phyloP scores from a whole-genome alignment of 208 protist species.

The Leptomonas pyrrhocoris region DNA sequence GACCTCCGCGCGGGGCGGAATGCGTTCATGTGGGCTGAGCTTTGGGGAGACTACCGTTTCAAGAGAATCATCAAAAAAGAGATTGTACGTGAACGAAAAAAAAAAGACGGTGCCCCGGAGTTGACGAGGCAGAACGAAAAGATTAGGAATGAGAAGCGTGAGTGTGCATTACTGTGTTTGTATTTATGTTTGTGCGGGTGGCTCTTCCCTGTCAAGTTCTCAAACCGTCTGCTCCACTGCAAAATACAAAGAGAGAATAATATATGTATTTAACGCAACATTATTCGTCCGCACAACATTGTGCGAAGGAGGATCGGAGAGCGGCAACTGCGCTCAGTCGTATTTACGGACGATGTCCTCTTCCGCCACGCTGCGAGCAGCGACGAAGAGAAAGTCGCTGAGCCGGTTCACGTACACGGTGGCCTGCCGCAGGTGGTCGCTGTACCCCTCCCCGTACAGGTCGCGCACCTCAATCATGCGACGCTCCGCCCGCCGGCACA shows the following conservation, averaged over 20 bases:
- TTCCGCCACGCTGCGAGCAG: constrained; percentile 52
- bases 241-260: neutral
- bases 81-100: no score
- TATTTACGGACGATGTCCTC: constrained; percentile 51
- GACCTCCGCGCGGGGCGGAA: no score
- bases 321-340: constrained; percentile 14
- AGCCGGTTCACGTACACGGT: constrained; percentile 74
- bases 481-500: constrained; percentile 68
- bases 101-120: no score
- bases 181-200: no score
- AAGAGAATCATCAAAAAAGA: no score
- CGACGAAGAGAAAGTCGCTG: constrained; percentile 77
- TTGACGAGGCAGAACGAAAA: no score
- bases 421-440: constrained; percentile 38
- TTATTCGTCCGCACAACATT: neutral
- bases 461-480: constrained; percentile 49
- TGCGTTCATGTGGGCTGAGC: no score
- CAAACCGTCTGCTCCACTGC: no score
- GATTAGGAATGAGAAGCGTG: no score
- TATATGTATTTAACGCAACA: neutral
- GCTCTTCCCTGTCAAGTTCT: no score
- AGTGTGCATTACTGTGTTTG: no score
- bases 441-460: constrained; percentile 34
- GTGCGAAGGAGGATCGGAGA: neutral
- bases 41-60: no score